Conservation (phyloP, 441 rosid genomes). For the Sinapis alba region DNA sequence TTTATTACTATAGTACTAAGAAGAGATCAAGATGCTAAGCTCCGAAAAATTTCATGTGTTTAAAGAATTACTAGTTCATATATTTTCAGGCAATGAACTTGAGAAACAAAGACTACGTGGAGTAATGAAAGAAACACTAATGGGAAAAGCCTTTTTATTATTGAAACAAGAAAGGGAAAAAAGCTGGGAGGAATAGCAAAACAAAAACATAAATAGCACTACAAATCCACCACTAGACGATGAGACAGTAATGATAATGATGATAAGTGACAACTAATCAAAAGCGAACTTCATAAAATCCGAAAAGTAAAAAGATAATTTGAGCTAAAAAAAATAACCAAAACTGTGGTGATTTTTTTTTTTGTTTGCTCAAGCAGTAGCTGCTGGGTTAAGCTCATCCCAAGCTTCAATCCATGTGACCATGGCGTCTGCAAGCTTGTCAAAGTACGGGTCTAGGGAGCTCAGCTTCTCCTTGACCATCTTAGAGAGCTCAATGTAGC, state of each 20-base stretch:
- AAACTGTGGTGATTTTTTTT: background rate
- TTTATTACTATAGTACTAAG: too few species aligned
- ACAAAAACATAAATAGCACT: background rate
- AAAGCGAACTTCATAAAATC: slow-evolving; percentile 19
- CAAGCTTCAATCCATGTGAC: slow-evolving; percentile 95
- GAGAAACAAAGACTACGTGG: background rate
- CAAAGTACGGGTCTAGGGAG: slow-evolving; percentile 83
- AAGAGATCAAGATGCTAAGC: background rate
- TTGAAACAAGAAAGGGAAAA: slow-evolving; percentile 4
- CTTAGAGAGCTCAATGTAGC: slow-evolving; percentile 84
- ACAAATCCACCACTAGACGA: slow-evolving; percentile 20
- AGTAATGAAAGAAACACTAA: background rate
- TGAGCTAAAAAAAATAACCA: background rate
- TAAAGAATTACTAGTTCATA: background rate
- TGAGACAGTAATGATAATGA: slow-evolving; percentile 22
- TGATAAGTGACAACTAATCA: slow-evolving; percentile 24
- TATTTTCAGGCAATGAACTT: background rate
- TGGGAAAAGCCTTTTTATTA: background rate
- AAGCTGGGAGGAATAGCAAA: background rate
- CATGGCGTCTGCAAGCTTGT: slow-evolving; percentile 94
- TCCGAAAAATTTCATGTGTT: background rate
- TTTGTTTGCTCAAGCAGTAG: slow-evolving; percentile 1
- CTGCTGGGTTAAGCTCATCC: slow-evolving; percentile 85
- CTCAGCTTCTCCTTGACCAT: slow-evolving; percentile 79
- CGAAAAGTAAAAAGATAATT: background rate